phyloP scores from a whole-genome alignment of 78 protist genomes.

The Neovahlkampfia damariscottae region DNA sequence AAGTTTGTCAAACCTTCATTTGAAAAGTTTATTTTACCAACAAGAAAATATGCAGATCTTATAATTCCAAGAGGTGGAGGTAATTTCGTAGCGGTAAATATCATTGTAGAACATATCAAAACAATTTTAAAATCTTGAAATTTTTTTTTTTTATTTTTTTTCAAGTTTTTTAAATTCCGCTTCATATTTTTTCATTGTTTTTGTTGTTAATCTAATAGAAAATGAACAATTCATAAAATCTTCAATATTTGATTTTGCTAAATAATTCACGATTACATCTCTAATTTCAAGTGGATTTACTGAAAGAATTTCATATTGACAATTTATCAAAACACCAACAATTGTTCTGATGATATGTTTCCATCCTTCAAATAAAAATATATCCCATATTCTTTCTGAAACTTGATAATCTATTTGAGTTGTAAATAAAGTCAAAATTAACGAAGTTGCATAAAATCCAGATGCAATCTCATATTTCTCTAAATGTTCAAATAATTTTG shows the following conservation, averaged over 20 bases:
- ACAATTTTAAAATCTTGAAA: not conserved
- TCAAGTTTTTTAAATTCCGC: too few relatives aligned
- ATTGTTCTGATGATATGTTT: not conserved
- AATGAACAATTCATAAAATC: too few relatives aligned
- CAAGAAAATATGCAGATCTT: conserved; percentile 17
- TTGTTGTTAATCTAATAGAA: too few relatives aligned
- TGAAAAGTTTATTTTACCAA: conserved; percentile 20
- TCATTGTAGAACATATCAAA: conserved; percentile 23
- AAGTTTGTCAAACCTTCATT: conserved; percentile 24
- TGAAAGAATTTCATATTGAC: too few relatives aligned
- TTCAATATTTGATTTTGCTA: too few relatives aligned
- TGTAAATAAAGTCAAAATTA: not conserved
- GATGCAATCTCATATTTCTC: not conserved
- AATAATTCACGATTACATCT: too few relatives aligned
- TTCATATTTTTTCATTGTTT: too few relatives aligned
- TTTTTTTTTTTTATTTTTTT: too few relatives aligned
- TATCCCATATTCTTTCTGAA: not conserved
- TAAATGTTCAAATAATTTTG: conserved; percentile 3
- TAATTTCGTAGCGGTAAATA: conserved; percentile 24
- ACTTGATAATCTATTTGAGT: not conserved
- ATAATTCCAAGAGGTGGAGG: conserved; percentile 20
- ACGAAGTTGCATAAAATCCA: not conserved
- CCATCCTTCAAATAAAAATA: not conserved
- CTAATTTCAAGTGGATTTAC: too few relatives aligned
- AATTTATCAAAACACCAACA: too few relatives aligned